A percentile compares a stretch with the other conserved stretches of the same genome.
Conservation (phyloP, 78 protist genomes). For the Polysphondylium violaceum region DNA sequence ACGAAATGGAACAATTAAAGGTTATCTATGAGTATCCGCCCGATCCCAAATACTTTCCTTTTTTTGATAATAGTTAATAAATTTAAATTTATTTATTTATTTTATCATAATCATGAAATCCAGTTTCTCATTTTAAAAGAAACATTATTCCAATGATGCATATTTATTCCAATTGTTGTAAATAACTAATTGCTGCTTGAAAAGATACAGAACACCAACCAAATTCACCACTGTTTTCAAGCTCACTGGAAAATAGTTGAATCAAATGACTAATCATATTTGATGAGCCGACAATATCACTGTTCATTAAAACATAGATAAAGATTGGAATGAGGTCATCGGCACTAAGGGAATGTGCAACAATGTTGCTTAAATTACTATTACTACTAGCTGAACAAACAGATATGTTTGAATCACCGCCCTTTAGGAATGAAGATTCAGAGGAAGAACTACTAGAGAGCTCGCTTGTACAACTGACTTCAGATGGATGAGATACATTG, state of each 20-base stretch:
- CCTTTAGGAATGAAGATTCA: background rate
- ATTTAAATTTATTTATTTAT: background rate
- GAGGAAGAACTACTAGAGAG: background rate
- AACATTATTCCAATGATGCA: too few species aligned
- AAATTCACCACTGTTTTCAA: constrained; percentile 53
- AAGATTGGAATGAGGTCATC: constrained; percentile 69
- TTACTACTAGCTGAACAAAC: background rate
- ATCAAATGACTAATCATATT: background rate
- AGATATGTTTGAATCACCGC: background rate
- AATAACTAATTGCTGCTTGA: constrained; percentile 57
- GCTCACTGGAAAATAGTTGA: constrained; percentile 33
- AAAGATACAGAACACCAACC: constrained; percentile 61
- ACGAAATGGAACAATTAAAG: constrained; percentile 70
- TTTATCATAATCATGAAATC: background rate
- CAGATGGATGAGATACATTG: too few species aligned
- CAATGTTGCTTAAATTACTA: background rate
- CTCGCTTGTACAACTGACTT: background rate
- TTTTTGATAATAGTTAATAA: background rate
- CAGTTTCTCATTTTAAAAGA: background rate
- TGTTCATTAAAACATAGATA: constrained; percentile 41
- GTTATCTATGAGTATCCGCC: constrained; percentile 72
- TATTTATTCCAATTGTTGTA: constrained; percentile 29
- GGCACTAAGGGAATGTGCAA: constrained; percentile 43
- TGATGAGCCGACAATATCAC: constrained; percentile 22
- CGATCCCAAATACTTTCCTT: constrained; percentile 34